Evolutionary conservation across 306 rosid species (phyloP), one percentile per base, ranked within the genome.

Genomic region (Cucurbita argyrosperma): DNA sequence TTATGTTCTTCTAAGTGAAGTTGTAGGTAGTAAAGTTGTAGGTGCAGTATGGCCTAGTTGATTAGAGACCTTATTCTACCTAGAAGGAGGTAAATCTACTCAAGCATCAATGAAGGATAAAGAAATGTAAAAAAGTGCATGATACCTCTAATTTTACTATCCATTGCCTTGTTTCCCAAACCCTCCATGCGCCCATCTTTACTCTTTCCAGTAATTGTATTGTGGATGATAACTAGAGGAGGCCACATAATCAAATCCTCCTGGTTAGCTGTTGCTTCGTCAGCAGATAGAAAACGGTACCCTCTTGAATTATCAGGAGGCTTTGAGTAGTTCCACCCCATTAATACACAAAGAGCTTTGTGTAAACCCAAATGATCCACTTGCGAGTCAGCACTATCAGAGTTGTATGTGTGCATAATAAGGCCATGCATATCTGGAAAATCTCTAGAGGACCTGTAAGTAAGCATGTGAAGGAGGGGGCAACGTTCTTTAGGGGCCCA

Each of bases 171-270:
- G 94, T 91, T 95, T 83, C 99, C 99, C 88, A 91, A 77, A 84
- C 99, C 99, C 84, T 95, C 99, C 92, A 89, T 87, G 82, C 96
- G 96, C 67, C 99, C 99, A 75, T 89, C 96, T 82, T 88, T 95
- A 80, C 81, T 81, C 91, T 84, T 95, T 77, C 96, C 99, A 5
- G 91, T 95, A 82, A 83, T 81, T 19, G 97, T 87, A 80, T 95
- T 95, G 80, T 95, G 99, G 79, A 95, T 84, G 72, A 95, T 89
- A 83, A 95, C 99, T 89, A 89, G 46, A 79, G 99, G 99, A 46
- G 99, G 99, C 99, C 99, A 95, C 90, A 95, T 76, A 81, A 95
- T 81, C 82, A 95, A 88, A 86, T 95, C 99, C 78, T 91, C 96
- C 84, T 75, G 90, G 64, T 95, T 91, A 77, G 89, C 90, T 76